Base-by-base conservation (phyloP, 768 basidiomycete genomes). In the Sistotremastrum suecicum region DNA sequence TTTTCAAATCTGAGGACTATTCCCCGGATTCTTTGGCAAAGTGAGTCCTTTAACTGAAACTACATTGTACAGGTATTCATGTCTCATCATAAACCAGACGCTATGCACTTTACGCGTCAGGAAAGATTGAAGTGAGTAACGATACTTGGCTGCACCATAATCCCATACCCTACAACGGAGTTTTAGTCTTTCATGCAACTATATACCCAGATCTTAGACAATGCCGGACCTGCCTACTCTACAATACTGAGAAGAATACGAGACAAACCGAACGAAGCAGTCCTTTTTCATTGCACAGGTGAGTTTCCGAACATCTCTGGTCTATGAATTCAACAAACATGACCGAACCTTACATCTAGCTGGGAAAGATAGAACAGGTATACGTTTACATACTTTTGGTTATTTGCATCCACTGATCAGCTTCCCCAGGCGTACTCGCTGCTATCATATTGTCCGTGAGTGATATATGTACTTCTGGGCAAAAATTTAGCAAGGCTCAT, bases 11-110 rank as follows among this genome's bases (percentile, higher is more conserved):
- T 40, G 79, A 79, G 57, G 85, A 88, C 57, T 87, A 87, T 59
- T 85, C 83, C 57, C 84, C 84, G 20, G 80, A 86, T 61, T 75
- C 70, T 63, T 81, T 88, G 75, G 80, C 85, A 54, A 81, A 75
- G 84, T 86, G 64, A 64, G 83, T 78, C 63, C 66, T 11, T 37
- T 12, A 31, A 34, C 12, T 33, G 32, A 35, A 12, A 4, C 3
- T 34, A 37, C 29, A 36, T 45, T 10, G 33, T 6, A n/a, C 8
- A 12, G 5, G 5, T 2, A 31, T 20, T 37, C 45, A 33, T 46
- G 44, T 29, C 7, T n/a, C 48, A 38, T 8, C 39, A 32, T 36
- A 11, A 28, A 20, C 20, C 50, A 82, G 80, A 58, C 69, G 80
- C 51, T 83, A 77, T 53, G 73, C 79, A 50, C 60, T 87, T 12